Conservation (phyloP, 495 filamentous ascomycete genomes). For the Choiromyces venosus region DNA sequence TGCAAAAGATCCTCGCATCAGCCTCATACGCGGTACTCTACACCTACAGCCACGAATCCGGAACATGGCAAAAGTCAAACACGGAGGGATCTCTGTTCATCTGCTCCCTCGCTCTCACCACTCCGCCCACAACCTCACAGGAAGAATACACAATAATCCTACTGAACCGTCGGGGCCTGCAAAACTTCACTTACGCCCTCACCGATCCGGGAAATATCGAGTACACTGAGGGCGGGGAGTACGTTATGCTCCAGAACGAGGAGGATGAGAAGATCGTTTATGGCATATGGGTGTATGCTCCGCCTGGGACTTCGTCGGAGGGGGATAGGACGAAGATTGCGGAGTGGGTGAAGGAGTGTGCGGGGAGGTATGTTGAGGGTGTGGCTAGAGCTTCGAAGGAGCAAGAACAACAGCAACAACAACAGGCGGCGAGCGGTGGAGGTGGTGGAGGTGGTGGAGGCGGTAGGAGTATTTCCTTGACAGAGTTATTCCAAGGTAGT, state of each 20-base stretch:
- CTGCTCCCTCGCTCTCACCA: conserved; percentile 21
- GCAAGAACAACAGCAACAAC: conserved; percentile 12
- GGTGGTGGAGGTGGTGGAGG: neutral
- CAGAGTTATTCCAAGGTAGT: conserved; percentile 31
- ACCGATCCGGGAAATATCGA: conserved; percentile 41
- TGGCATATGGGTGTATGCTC: conserved; percentile 34
- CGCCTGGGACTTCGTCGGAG: conserved; percentile 22
- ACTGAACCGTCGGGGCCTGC: conserved; percentile 43
- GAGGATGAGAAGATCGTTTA: conserved; percentile 29
- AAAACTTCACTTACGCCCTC: conserved; percentile 42
- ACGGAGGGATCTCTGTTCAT: conserved; percentile 38
- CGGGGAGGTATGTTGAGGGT: conserved; percentile 7
- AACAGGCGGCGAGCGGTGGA: conserved; percentile 4
- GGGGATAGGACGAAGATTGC: conserved; percentile 28
- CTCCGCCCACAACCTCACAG: conserved; percentile 67
- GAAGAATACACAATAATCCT: conserved; percentile 42
- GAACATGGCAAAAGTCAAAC: conserved; percentile 28
- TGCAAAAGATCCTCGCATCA: conserved; percentile 31
- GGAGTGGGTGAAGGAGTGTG: conserved; percentile 28
- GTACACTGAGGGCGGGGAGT: conserved; percentile 27
- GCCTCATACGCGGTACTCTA: conserved; percentile 40
- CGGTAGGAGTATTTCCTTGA: conserved; percentile 36
- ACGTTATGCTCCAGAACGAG: conserved; percentile 28
- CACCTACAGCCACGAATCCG: conserved; percentile 23
- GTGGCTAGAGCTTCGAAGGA: conserved; percentile 1